Percentiles rank a stretch among this genome's conserved stretches.
Evolutionary conservation across 176 grass and related monocot species (phyloP).

Genomic region (Chrysopogon serrulatus): DNA sequence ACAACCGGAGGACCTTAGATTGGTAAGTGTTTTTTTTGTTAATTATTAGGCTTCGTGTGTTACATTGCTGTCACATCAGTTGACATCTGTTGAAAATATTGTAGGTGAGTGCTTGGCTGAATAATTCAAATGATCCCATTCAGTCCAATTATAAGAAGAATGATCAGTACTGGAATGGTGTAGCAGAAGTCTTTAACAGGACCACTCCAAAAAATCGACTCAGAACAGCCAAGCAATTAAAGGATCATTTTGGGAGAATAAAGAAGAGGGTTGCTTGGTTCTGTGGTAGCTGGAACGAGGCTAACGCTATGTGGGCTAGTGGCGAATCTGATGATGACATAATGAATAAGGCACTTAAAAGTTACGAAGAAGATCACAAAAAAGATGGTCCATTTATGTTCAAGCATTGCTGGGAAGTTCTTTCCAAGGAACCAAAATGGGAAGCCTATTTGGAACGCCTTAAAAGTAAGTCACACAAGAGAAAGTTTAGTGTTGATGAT

Average conservation of each 20-base stretch:
- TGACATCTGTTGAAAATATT: neutral
- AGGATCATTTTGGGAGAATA: neutral
- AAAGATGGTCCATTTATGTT: neutral
- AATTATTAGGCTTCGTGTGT: neutral
- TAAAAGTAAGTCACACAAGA: neutral
- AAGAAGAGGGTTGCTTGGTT: slow-evolving; percentile 12
- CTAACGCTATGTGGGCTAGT: neutral
- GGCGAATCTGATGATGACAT: neutral
- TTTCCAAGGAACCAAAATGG: neutral
- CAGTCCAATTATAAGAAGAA: neutral
- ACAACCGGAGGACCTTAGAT: neutral
- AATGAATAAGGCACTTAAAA: neutral
- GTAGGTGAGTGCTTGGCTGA: neutral
- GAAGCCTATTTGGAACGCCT: neutral
- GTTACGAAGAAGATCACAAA: neutral
- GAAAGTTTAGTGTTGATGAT: neutral
- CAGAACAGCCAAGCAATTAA: neutral
- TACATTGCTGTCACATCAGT: neutral
- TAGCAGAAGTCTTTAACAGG: neutral
- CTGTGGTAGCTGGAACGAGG: neutral
- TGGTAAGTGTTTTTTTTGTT: neutral
- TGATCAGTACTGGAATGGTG: neutral
- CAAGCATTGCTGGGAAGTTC: neutral
- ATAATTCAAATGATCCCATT: neutral
- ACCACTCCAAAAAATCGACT: neutral